Percentiles rank a stretch among this genome's conserved stretches.
These are phyloP conservation scores for Aspergillus tanneri DNA, from an alignment of 2,329 filamentous ascomycete species.

Conservation along the genomic window DNA sequence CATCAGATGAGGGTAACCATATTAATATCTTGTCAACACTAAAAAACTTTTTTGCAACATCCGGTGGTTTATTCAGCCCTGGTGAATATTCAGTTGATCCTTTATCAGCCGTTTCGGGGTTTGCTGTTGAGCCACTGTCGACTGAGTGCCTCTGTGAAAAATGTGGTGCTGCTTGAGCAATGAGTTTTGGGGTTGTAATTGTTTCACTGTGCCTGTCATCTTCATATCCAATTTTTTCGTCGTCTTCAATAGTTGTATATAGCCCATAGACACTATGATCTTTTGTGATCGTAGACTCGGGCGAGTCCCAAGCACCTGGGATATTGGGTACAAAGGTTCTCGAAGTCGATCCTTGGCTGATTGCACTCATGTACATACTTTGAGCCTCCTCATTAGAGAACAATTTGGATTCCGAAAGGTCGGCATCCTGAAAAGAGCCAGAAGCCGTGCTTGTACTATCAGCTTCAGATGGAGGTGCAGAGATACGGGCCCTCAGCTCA, in stretches of 20 bases:
- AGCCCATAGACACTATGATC: constrained; percentile 7
- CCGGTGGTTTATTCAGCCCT: constrained; percentile 23
- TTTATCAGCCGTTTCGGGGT: constrained; percentile 15
- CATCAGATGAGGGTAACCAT: constrained; percentile 35
- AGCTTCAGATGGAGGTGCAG: constrained; percentile 23
- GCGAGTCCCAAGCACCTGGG: constrained; percentile 45
- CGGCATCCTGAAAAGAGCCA: constrained; percentile 27
- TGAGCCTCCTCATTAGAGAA: constrained; percentile 52
- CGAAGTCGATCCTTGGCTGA: constrained; percentile 45
- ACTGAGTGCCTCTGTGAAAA: constrained; percentile 12
- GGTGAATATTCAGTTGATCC: constrained; percentile 18
- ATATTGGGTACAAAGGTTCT: constrained; percentile 35
- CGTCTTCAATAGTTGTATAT: constrained; percentile 2
- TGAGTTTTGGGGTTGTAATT: constrained; percentile 33
- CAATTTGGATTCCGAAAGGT: constrained; percentile 48
- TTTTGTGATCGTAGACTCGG: constrained; percentile 18
- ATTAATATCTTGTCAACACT: constrained; percentile 35
- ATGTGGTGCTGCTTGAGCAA: constrained; percentile 18
- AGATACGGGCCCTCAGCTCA: constrained; percentile 6
- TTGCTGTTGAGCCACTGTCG: constrained; percentile 9
- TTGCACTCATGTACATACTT: constrained; percentile 57
- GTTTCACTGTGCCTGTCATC: constrained; percentile 17
- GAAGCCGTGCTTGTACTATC: constrained; percentile 26
- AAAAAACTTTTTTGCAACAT: constrained; percentile 37
- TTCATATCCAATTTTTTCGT: not conserved